These are phyloP conservation scores for Lactarius evosmus DNA, from an alignment of 768 basidiomycete genomes.

Conservation along the genomic window DNA sequence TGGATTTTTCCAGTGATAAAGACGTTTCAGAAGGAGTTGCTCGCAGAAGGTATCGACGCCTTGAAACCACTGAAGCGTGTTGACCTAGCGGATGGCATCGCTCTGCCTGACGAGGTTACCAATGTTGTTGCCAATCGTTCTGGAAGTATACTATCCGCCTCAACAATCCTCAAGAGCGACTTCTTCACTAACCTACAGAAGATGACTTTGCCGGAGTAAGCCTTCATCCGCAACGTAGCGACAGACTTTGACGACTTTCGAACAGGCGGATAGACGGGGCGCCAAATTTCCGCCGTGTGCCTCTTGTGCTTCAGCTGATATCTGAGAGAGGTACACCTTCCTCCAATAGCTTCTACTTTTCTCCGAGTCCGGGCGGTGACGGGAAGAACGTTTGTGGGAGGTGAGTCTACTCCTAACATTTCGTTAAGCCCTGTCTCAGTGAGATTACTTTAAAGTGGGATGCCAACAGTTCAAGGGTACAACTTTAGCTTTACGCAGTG, in stretches of 20 bases:
- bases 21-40: slow-evolving; percentile 90
- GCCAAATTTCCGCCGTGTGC: slow-evolving; percentile 86
- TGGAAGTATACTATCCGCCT: slow-evolving; percentile 85
- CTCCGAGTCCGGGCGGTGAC: slow-evolving; percentile 38
- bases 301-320: slow-evolving; percentile 50
- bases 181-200: slow-evolving; percentile 95
- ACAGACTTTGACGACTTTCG: neutral
- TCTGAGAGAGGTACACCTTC: slow-evolving; percentile 32
- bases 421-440: neutral
- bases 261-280: slow-evolving; percentile 84
- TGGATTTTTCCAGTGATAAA: slow-evolving; percentile 64
- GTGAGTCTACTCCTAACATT: slow-evolving; percentile 35
- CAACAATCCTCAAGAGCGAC: slow-evolving; percentile 92
- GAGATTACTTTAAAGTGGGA: slow-evolving; percentile 58
- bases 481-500: slow-evolving; percentile 19
- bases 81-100: slow-evolving; percentile 61
- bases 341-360: slow-evolving; percentile 39
- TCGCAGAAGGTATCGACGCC: slow-evolving; percentile 70
- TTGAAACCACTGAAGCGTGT: slow-evolving; percentile 79
- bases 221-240: slow-evolving; percentile 18
- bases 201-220: slow-evolving; percentile 91
- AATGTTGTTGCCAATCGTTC: slow-evolving; percentile 79
- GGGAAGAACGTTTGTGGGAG: slow-evolving; percentile 74
- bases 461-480: slow-evolving; percentile 91
- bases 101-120: slow-evolving; percentile 88